Evolutionary conservation across 768 basidiomycete genomes (phyloP).

Genomic region (Suillus tomentosus): DNA sequence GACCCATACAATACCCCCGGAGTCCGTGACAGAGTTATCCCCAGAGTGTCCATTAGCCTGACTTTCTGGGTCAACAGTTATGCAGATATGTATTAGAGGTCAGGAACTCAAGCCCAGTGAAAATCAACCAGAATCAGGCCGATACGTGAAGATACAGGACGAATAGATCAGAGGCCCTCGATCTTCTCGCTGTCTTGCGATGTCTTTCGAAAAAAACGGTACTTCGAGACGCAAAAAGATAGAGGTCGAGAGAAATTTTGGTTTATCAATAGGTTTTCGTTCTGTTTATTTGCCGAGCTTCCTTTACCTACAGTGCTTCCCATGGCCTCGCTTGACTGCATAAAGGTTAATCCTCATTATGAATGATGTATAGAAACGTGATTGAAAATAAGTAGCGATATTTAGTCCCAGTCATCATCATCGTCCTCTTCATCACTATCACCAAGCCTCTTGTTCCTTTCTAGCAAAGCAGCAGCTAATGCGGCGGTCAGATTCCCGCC

Average conservation of each 20-base stretch:
- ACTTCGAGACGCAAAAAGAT: too few relatives aligned
- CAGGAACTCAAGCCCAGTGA: not conserved
- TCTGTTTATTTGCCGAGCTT: not conserved
- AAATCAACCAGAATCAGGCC: too few relatives aligned
- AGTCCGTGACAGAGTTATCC: too few relatives aligned
- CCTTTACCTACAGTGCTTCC: slow-evolving; percentile 1
- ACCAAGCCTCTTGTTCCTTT: slow-evolving; percentile 84
- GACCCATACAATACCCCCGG: too few relatives aligned
- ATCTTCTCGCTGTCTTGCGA: too few relatives aligned
- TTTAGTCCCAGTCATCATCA: slow-evolving; percentile 62
- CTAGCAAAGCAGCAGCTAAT: slow-evolving; percentile 78
- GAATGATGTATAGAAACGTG: slow-evolving; percentile 11
- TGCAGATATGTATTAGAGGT: not conserved
- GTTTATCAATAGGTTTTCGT: too few relatives aligned
- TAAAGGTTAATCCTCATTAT: slow-evolving; percentile 18
- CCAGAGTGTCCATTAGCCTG: too few relatives aligned
- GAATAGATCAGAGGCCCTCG: too few relatives aligned
- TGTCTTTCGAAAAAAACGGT: too few relatives aligned
- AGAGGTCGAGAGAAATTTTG: too few relatives aligned
- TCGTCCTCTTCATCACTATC: slow-evolving; percentile 84
- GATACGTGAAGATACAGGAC: too few relatives aligned
- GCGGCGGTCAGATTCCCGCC: slow-evolving; percentile 82
- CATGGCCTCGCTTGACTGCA: not conserved
- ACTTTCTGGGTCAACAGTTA: not conserved
- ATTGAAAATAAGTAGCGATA: slow-evolving; percentile 9